Evolutionary conservation across 108 stramenopile species (phyloP).

Genomic region (Skeletonema tropicum): DNA sequence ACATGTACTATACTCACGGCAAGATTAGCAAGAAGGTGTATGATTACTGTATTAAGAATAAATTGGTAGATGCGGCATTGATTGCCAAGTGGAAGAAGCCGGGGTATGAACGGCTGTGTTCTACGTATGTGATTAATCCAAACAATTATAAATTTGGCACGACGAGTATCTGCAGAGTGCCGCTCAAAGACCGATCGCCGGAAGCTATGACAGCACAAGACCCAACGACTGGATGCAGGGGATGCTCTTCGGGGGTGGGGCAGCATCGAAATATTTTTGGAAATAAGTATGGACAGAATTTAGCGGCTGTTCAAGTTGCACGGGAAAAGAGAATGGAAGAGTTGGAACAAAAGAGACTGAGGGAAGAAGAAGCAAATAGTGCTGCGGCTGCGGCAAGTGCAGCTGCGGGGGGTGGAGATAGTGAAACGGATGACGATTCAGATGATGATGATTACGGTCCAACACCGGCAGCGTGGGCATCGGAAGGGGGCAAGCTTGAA

Average conservation of each 20-base stretch:
- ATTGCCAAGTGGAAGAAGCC: conserved; percentile 99
- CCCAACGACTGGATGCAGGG: conserved; percentile 95
- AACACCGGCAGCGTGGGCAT: conserved; percentile 80
- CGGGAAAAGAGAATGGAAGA: conserved; percentile 79
- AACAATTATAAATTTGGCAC: conserved; percentile 99
- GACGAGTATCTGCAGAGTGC: conserved; percentile 95
- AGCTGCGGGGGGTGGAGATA: conserved; percentile 55
- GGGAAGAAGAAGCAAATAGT: conserved; percentile 36
- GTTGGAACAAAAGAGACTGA: conserved; percentile 39
- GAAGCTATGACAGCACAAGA: conserved; percentile 78
- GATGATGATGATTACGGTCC: conserved; percentile 89
- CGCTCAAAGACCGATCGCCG: conserved; percentile 71
- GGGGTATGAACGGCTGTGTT: conserved; percentile 98
- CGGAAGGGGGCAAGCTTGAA: conserved; percentile 66
- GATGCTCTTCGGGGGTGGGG: conserved; percentile 95
- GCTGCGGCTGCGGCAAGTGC: conserved; percentile 15
- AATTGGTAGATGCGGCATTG: conserved; percentile 95
- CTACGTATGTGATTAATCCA: conserved; percentile 98
- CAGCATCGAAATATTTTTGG: conserved; percentile 98
- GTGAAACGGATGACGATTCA: conserved; percentile 59
- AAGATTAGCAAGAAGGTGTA: conserved; percentile 90
- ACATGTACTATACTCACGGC: conserved; percentile 98
- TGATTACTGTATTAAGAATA: conserved; percentile 97
- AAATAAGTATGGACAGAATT: conserved; percentile 99
- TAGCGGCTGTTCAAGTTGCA: conserved; percentile 97